A percentile compares a stretch with the other conserved stretches of the same genome.
Conservation (phyloP, 1,284 basidiomycete genomes). For the Trichosporon asahii region DNA sequence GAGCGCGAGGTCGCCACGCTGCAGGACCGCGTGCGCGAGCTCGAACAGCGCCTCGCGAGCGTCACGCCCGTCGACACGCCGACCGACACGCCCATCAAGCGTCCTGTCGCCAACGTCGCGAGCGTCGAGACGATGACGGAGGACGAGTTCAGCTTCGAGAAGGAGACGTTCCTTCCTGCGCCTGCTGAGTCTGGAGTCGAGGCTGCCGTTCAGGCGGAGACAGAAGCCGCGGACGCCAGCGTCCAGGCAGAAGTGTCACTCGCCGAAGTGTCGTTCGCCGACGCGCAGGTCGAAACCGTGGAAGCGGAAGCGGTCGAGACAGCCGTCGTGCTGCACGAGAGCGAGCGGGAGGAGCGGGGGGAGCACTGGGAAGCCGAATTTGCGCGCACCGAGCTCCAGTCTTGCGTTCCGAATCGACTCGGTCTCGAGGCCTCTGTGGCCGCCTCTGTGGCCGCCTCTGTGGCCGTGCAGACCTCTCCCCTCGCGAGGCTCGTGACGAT, state of each 20-base stretch:
- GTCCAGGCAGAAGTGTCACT: background rate
- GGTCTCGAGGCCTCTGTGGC: background rate
- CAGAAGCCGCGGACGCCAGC: background rate
- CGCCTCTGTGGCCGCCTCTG: no score
- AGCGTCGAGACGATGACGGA: background rate
- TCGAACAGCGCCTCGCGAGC: slow-evolving; percentile 18
- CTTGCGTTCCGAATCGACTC: background rate
- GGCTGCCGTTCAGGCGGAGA: background rate
- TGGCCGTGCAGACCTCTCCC: background rate
- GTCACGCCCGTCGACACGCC: slow-evolving; percentile 4
- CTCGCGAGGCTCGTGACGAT: background rate
- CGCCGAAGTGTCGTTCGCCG: background rate
- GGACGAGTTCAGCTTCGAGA: background rate
- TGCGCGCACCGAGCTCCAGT: background rate
- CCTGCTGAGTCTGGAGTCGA: background rate
- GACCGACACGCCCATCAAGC: background rate
- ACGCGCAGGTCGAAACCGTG: background rate
- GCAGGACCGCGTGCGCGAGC: slow-evolving; percentile 22
- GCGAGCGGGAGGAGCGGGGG: background rate
- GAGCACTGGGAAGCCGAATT: background rate
- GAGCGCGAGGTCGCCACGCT: slow-evolving; percentile 16
- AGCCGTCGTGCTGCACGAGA: background rate
- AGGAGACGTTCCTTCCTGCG: background rate
- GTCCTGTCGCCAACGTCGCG: background rate
- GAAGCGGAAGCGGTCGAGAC: background rate